phyloP scores from a whole-genome alignment of 2,329 filamentous ascomycete genomes.

The Xylariaceae sp. region DNA sequence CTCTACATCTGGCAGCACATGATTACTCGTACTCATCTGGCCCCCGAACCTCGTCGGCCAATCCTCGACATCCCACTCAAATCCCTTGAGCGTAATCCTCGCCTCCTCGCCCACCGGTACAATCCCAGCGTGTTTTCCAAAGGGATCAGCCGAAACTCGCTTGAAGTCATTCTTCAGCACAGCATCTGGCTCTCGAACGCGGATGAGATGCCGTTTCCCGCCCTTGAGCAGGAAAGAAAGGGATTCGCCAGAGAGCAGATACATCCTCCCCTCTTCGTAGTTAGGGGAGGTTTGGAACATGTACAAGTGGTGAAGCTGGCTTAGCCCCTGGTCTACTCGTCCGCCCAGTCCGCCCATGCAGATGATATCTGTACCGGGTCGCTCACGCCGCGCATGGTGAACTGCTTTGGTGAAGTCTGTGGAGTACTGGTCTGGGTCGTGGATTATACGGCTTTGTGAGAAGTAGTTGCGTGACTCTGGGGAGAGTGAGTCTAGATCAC shows the following conservation, averaged over 20 bases:
- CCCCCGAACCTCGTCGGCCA: constrained; percentile 78
- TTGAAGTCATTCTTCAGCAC: constrained; percentile 1
- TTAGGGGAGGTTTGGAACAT: constrained; percentile 50
- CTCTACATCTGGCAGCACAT: constrained; percentile 58
- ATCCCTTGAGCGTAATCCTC: constrained; percentile 72
- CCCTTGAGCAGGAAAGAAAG: constrained; percentile 76
- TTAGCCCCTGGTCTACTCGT: constrained; percentile 87
- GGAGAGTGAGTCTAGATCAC: constrained; percentile 83
- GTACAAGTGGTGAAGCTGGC: constrained; percentile 82
- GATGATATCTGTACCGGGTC: constrained; percentile 57
- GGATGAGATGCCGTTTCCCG: constrained; percentile 58
- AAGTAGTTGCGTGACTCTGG: constrained; percentile 57
- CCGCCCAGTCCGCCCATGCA: constrained; percentile 83
- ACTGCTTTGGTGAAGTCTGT: constrained; percentile 91
- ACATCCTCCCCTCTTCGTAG: constrained; percentile 60
- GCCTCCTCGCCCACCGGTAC: constrained; percentile 79
- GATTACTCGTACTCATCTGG: constrained; percentile 76
- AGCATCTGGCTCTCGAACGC: constrained; percentile 48
- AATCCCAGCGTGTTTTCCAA: constrained; percentile 81
- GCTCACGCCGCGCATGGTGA: constrained; percentile 20
- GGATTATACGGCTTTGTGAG: constrained; percentile 66
- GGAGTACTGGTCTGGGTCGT: constrained; percentile 76
- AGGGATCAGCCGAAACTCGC: constrained; percentile 39
- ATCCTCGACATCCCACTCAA: constrained; percentile 86
- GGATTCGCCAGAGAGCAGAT: constrained; percentile 76